A percentile compares a stretch with the other conserved stretches of the same genome.
Conservation (phyloP, 768 basidiomycete genomes). For the Boletus eberwhitei region DNA sequence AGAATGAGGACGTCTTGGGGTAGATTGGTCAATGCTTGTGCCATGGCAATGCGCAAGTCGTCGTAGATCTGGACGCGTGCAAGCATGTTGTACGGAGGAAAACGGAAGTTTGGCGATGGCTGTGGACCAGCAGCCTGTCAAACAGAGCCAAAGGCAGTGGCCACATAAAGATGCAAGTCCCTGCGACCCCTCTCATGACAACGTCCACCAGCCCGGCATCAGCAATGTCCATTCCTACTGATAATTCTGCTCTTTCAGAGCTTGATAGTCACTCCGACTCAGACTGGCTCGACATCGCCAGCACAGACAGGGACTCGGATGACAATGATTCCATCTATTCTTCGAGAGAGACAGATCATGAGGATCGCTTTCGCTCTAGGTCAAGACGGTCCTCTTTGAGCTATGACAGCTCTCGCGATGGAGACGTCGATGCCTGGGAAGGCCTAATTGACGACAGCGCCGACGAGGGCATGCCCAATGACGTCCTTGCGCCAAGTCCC, state of each 20-base stretch:
- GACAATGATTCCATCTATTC: conserved; percentile 65
- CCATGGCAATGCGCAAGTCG: neutral
- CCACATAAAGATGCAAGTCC: conserved; percentile 21
- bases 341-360: conserved; percentile 57
- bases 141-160: conserved; percentile 29
- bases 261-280: conserved; percentile 70
- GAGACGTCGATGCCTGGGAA: conserved; percentile 76
- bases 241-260: conserved; percentile 52
- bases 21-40: conserved; percentile 29
- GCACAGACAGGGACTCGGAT: conserved; percentile 60
- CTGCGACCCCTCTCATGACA: conserved; percentile 29
- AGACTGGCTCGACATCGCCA: conserved; percentile 80
- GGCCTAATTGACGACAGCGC: conserved; percentile 64
- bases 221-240: conserved; percentile 35
- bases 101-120: conserved; percentile 1
- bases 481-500: conserved; percentile 20
- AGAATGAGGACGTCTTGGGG: conserved; percentile 45
- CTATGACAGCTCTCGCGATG: conserved; percentile 62
- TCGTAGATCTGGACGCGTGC: neutral
- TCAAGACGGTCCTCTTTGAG: conserved; percentile 72
- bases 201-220: conserved; percentile 21
- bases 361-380: conserved; percentile 48
- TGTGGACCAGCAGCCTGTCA: conserved; percentile 10
- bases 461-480: conserved; percentile 41
- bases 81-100: neutral